phyloP scores from a whole-genome alignment of 768 basidiomycete species.

The Leccinum ochraceum region DNA sequence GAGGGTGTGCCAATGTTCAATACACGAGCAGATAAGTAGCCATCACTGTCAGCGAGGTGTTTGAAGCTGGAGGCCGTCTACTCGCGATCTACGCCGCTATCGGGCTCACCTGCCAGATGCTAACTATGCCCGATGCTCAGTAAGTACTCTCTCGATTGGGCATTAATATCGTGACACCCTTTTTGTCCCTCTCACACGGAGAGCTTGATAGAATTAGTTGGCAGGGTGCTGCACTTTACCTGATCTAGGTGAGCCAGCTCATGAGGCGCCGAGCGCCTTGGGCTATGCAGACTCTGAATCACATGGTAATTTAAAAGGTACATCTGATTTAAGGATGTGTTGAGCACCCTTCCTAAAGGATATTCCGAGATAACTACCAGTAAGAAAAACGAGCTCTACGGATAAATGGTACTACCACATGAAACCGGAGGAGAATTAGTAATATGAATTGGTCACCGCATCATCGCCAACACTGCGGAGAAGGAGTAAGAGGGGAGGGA shows the following conservation, averaged over 20 bases:
- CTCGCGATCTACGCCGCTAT: neutral
- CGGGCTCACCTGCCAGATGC: neutral
- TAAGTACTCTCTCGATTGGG: neutral
- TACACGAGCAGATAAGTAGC: neutral
- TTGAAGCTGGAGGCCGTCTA: neutral
- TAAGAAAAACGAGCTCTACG: neutral
- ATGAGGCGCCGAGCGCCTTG: neutral
- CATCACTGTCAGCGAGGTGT: neutral
- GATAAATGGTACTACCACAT: neutral
- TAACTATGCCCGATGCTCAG: neutral
- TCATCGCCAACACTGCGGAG: neutral
- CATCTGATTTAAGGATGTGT: too few relatives aligned
- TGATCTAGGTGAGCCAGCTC: neutral
- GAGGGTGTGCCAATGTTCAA: neutral
- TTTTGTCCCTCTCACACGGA: neutral
- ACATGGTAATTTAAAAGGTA: too few relatives aligned
- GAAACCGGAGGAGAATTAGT: neutral
- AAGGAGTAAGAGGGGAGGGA: too few relatives aligned
- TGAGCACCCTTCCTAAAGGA: too few relatives aligned
- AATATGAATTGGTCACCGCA: neutral
- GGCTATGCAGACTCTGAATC: neutral
- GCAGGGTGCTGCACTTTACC: neutral
- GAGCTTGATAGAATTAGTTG: neutral
- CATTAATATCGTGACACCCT: neutral
- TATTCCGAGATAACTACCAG: neutral